Conservation (phyloP, 2,329 filamentous ascomycete genomes). For the Aspergillus texensis region DNA sequence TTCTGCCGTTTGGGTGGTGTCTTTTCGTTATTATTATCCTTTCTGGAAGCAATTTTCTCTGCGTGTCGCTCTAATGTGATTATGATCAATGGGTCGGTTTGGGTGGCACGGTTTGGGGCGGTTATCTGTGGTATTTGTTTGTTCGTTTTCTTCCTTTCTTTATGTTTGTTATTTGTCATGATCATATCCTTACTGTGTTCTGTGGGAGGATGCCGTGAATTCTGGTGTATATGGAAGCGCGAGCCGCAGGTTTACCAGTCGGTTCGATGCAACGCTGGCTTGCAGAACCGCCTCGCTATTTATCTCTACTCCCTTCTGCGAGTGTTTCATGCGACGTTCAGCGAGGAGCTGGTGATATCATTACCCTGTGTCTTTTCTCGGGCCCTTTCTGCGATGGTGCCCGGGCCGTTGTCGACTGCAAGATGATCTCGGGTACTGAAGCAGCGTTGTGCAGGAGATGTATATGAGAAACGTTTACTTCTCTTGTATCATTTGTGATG, state of each 20-base stretch:
- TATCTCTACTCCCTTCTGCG: not conserved
- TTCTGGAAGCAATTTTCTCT: slow-evolving; percentile 13
- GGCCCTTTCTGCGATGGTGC: not conserved
- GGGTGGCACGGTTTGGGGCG: slow-evolving; percentile 28
- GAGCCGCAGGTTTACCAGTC: not conserved
- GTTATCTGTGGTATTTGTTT: slow-evolving; percentile 23
- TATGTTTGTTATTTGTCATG: not conserved
- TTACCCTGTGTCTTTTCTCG: not conserved
- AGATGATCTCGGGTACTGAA: not conserved
- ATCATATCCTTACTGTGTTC: slow-evolving; percentile 16
- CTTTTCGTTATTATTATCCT: slow-evolving; percentile 11
- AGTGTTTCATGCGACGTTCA: not conserved
- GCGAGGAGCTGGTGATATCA: slow-evolving; percentile 5
- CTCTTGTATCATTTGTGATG: not conserved
- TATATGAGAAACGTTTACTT: slow-evolving; percentile 1
- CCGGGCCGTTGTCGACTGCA: not conserved
- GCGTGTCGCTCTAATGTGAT: slow-evolving; percentile 26
- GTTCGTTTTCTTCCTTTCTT: slow-evolving; percentile 9
- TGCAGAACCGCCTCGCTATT: not conserved
- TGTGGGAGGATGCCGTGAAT: slow-evolving; percentile 11
- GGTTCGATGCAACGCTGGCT: not conserved
- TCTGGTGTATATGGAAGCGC: slow-evolving; percentile 12
- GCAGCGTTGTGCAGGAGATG: slow-evolving; percentile 1
- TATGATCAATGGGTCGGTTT: slow-evolving; percentile 30
- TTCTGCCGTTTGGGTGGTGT: not conserved